Conservation (phyloP, 306 rosid genomes). For the Leucaena leucocephala region DNA sequence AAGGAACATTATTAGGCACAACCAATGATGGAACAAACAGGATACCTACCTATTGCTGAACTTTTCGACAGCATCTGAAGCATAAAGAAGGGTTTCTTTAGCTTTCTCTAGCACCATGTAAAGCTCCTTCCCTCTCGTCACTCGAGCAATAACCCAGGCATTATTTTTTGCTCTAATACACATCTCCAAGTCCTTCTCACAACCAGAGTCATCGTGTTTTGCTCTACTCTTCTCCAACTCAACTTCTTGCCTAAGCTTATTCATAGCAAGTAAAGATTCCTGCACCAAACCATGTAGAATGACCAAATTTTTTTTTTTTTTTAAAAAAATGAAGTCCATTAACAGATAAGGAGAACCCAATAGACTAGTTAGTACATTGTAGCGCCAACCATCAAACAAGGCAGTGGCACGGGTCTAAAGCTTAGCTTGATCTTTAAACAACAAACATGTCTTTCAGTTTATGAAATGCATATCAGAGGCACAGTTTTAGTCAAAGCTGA, state of each 20-base stretch:
- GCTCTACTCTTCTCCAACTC: conserved; percentile 82
- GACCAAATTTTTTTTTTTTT: conserved; percentile 20
- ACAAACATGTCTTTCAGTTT: conserved; percentile 20
- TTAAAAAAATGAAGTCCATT: not conserved
- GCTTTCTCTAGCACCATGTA: conserved; percentile 96
- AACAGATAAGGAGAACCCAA: conserved; percentile 22
- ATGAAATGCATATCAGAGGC: conserved; percentile 1
- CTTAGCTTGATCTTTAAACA: conserved; percentile 24
- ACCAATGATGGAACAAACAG: conserved; percentile 11
- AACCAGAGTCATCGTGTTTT: conserved; percentile 47
- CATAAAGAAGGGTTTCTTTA: conserved; percentile 85
- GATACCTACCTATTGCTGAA: conserved; percentile 93
- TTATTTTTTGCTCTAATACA: conserved; percentile 90
- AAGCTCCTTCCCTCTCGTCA: conserved; percentile 91
- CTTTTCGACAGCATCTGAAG: conserved; percentile 93
- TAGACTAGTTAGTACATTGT: not conserved
- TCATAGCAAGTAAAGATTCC: conserved; percentile 91
- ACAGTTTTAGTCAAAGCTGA: not conserved
- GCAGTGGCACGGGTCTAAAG: conserved; percentile 16
- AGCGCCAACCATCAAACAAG: conserved; percentile 25
- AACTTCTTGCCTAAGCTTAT: conserved; percentile 84
- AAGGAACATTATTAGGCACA: not conserved
- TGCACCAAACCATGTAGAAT: conserved; percentile 43
- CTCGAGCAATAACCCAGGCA: conserved; percentile 88
- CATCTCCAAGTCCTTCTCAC: conserved; percentile 79